Evolutionary conservation across 2,329 filamentous ascomycete genomes (phyloP), one percentile per base, ranked within the genome.

Genomic region (Cladobotryum mycophilum): DNA sequence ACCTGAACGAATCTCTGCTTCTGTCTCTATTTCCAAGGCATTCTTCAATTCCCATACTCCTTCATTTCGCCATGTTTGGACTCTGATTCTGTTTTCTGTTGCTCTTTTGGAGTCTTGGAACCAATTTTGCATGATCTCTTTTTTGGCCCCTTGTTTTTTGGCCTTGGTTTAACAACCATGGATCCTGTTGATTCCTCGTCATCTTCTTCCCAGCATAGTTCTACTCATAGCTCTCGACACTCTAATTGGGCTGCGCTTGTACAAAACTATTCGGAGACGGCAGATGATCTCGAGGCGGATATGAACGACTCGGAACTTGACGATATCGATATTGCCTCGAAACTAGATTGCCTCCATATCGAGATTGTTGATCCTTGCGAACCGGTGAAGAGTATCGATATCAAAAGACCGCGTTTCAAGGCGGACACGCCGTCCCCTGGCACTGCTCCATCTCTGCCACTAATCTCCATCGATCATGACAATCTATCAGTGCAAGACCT

Each of bases 81-180:
- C 14, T 30, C 35, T 36, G 38, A 51, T 15, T 40, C 60, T 53
- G 52, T 64, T 54, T 58, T 58, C 60, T 63, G 60, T 64, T 60
- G 58, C 57, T 66, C 60, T 69, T 69, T 72, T 68, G 67, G 66
- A 67, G 65, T 70, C 69, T 75, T 74, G 72, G 69, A 68, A 65
- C 65, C 63, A 53, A 55, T 58, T 59, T 60, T 61, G 56, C 57
- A 59, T 64, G 22, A 53, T 57, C 56, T 53, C 61, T 67, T 66
- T 61, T 68, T 66, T 59, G 56, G 53, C 50, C 47, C 56, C 61
- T 65, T 48, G 42, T 37, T 53, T 49, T 54, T 58, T 61, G 58
- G 57, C 15, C 41, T 53, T 60, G 60, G 58, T 53, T 53, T 48
- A 56, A 61, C 43, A 54, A 8, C 25, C 25, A 73, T 72, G 70